Conservation (phyloP, 192 early-diverging fungal species). For the Coemansia sp. region DNA sequence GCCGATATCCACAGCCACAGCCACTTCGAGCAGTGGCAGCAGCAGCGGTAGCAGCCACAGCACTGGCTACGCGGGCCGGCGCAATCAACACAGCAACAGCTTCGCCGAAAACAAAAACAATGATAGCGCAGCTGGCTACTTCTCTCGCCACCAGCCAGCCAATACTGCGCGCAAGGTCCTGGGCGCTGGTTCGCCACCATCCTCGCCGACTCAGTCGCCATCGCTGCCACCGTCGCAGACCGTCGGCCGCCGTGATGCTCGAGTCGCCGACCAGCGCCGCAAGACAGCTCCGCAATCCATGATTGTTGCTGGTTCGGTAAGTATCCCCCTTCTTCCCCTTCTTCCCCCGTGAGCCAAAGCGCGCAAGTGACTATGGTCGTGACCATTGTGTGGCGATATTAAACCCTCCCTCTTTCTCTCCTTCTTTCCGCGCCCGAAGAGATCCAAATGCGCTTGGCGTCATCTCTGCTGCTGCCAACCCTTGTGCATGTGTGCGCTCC, state of each 20-base stretch:
- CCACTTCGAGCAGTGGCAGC: slow-evolving; percentile 13
- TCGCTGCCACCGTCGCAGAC: not conserved
- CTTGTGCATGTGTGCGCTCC: not conserved
- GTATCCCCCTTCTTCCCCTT: not conserved
- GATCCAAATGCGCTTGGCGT: not conserved
- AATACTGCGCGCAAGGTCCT: slow-evolving; percentile 6
- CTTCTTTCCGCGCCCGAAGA: not conserved
- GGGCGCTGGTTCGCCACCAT: not conserved
- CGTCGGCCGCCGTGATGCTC: slow-evolving; percentile 12
- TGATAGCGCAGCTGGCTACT: slow-evolving; percentile 6
- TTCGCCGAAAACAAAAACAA: slow-evolving; percentile 9
- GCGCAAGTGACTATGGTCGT: not conserved
- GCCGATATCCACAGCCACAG: slow-evolving; percentile 13
- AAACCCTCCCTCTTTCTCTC: not conserved
- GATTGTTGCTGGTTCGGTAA: slow-evolving; percentile 37
- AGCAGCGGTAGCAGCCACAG: slow-evolving; percentile 10
- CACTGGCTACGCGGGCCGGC: not conserved
- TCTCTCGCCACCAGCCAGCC: slow-evolving; percentile 19
- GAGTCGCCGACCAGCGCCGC: slow-evolving; percentile 28
- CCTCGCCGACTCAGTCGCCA: not conserved
- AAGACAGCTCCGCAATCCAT: slow-evolving; percentile 39
- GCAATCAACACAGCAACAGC: not conserved
- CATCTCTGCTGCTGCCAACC: not conserved
- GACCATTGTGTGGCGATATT: not conserved
- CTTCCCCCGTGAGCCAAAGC: not conserved